phyloP scores from a whole-genome alignment of 2,329 filamentous ascomycete species.

The Aureobasidium sp. region DNA sequence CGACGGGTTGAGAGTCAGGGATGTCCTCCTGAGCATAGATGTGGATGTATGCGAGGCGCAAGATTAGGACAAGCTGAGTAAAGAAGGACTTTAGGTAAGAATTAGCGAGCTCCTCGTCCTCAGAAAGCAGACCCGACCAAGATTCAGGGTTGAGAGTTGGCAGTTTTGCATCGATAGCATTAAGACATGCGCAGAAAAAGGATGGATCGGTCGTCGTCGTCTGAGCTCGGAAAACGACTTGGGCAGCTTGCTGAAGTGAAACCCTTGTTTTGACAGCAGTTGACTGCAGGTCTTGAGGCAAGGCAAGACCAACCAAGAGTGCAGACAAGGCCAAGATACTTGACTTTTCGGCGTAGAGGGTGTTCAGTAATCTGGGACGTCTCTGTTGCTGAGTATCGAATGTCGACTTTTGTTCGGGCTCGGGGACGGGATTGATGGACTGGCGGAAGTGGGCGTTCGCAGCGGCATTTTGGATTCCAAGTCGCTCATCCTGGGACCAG shows the following conservation, averaged over 20 bases:
- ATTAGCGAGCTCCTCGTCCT: slow-evolving; percentile 48
- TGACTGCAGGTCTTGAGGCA: slow-evolving; percentile 7
- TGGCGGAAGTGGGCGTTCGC: slow-evolving; percentile 46
- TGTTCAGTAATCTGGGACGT: slow-evolving; percentile 2
- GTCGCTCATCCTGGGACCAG: slow-evolving; percentile 68
- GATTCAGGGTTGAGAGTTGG: slow-evolving; percentile 31
- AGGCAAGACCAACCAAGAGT: background rate
- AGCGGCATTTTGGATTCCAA: slow-evolving; percentile 65
- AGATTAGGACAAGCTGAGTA: slow-evolving; percentile 59
- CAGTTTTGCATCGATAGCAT: slow-evolving; percentile 24
- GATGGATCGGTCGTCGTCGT: slow-evolving; percentile 15
- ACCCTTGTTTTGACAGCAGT: background rate
- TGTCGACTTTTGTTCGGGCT: background rate
- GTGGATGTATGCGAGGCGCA: slow-evolving; percentile 46
- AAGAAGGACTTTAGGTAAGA: slow-evolving; percentile 56
- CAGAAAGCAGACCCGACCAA: slow-evolving; percentile 40
- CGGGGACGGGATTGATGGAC: background rate
- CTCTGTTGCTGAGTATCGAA: slow-evolving; percentile 10
- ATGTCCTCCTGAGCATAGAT: slow-evolving; percentile 23
- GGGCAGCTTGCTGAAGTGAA: background rate
- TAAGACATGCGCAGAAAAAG: slow-evolving; percentile 17
- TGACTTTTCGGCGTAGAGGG: background rate
- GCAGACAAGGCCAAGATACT: slow-evolving; percentile 7
- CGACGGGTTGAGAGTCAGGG: slow-evolving; percentile 40
- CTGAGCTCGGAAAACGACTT: background rate